A percentile compares a stretch with the other conserved stretches of the same genome.
phyloP scores from a whole-genome alignment of 371 early-diverging fungal species.

The Vairimorpha apis region DNA sequence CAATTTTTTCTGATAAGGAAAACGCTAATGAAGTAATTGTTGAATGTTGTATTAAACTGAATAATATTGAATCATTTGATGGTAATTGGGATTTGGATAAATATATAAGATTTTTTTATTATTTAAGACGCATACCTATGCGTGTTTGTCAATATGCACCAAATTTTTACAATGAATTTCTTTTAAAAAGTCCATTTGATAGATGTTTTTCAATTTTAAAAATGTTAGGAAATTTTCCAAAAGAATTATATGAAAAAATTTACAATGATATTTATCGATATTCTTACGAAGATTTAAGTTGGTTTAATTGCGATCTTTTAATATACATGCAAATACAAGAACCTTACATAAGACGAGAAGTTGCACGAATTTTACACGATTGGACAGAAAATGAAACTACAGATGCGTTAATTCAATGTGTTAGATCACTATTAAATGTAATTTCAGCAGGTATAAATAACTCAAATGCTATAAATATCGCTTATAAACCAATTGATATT shows the following conservation, averaged over 20 bases:
- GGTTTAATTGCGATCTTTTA: conserved; percentile 53
- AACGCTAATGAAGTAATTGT: conserved; percentile 35
- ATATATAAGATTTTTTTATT: conserved; percentile 43
- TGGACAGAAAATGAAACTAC: conserved; percentile 33
- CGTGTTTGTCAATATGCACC: conserved; percentile 23
- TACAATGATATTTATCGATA: conserved; percentile 41
- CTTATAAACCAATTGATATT: conserved; percentile 5
- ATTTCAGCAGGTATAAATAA: conserved; percentile 5
- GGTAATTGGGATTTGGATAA: conserved; percentile 34
- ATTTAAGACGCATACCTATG: conserved; percentile 21
- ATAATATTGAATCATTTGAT: conserved; percentile 24
- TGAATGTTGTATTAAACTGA: conserved; percentile 31
- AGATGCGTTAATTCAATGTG: conserved; percentile 25
- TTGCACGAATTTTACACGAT: conserved; percentile 41
- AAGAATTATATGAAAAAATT: conserved; percentile 40
- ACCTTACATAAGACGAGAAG: conserved; percentile 40
- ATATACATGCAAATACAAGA: conserved; percentile 9
- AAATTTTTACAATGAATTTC: conserved; percentile 27
- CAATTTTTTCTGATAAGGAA: conserved; percentile 1
- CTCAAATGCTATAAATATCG: not conserved
- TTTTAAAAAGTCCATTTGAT: conserved; percentile 45
- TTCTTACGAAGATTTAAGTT: conserved; percentile 26
- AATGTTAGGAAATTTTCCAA: conserved; percentile 41
- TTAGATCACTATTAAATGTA: conserved; percentile 33
- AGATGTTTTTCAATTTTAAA: conserved; percentile 54